Base-by-base conservation (phyloP, 192 early-diverging fungal genomes). In the Geranomyces variabilis region DNA sequence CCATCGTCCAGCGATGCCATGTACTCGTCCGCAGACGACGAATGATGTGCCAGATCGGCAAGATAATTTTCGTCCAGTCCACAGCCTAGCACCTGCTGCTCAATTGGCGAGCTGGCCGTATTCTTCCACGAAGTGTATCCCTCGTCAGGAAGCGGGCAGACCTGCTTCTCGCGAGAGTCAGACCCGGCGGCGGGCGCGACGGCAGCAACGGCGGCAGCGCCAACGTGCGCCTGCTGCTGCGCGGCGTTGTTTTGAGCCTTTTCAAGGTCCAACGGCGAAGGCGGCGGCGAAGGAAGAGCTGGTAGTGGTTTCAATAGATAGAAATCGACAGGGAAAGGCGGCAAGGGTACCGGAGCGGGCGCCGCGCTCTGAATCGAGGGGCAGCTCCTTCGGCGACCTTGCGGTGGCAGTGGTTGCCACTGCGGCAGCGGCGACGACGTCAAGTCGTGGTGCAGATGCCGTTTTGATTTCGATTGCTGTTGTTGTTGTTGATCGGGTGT, bases 231-330 rank as follows among this genome's bases (percentile, higher is more conserved):
- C 24, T 53, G 51, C 51, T 26, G 24, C 19, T 53, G n/a, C 36
- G 36, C 36, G 36, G 36, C 36, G 36, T 53, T 26, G 19, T 15
- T n/a, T 26, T 53, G 51, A 3, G 51, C 51, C 24, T 26, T 53
- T 53, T 53, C 51, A 15, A 53, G 24, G 24, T 53, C 51, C n/a
- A 26, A 17, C 51, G 51, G 24, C 21, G 58, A 60, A 2, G 58
- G 17, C 7, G 58, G 58, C 5, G 31, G 58, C 12, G 58, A 60
- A 4, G 58, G 58, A 4, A 60, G 58, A 2, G 58, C 9, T 5
- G 58, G 58, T 7, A 60, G 58, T 33, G 58, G 58, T 29, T 60
- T 60, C 58, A 60, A 28, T 4, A 53, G 51, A 53, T 53, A 53
- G 15, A 24, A 53, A 15, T 53, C 51, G 51, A 53, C 51, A n/a